A percentile compares a stretch with the other conserved stretches of the same genome.
These are phyloP conservation scores for Penicillium soppii DNA, from an alignment of 495 filamentous ascomycete genomes.

Conservation along the genomic window DNA sequence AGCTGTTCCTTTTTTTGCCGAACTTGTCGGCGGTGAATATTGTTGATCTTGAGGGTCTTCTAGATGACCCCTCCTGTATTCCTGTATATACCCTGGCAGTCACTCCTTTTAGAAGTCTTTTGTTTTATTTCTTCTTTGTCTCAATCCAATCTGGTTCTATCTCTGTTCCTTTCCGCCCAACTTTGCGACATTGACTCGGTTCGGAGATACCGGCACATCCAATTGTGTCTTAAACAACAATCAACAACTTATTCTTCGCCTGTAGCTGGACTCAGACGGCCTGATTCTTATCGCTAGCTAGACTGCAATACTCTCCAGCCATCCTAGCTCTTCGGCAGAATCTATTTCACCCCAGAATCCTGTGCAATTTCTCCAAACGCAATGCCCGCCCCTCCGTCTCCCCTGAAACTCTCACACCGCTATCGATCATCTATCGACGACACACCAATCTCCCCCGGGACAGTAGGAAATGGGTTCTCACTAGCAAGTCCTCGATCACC, in stretches of 20 bases:
- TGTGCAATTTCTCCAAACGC: constrained; percentile 3
- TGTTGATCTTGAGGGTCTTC: background rate
- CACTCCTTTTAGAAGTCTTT: constrained; percentile 2
- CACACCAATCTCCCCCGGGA: constrained; percentile 45
- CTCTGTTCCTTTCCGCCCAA: background rate
- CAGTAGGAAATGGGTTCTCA: constrained; percentile 34
- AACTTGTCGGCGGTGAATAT: constrained; percentile 4
- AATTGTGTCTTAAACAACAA: background rate
- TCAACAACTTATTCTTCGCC: background rate
- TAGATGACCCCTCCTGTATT: constrained; percentile 5
- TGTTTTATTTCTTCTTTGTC: background rate
- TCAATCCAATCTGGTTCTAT: background rate
- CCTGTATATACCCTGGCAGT: background rate
- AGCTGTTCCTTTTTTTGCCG: constrained; percentile 13
- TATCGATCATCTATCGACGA: constrained; percentile 62
- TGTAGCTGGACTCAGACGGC: constrained; percentile 2
- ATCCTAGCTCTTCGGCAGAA: background rate
- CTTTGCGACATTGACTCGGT: background rate
- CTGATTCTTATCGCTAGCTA: constrained; percentile 4
- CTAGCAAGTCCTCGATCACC: constrained; percentile 40
- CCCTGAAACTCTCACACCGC: constrained; percentile 61
- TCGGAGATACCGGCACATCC: constrained; percentile 1
- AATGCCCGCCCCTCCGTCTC: constrained; percentile 53
- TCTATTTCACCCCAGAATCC: background rate
- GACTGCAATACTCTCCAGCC: background rate